Evolutionary conservation across 371 early-diverging fungal genomes (phyloP), one percentile per base, ranked within the genome.

Genomic region (Haplosporangium sp.): DNA sequence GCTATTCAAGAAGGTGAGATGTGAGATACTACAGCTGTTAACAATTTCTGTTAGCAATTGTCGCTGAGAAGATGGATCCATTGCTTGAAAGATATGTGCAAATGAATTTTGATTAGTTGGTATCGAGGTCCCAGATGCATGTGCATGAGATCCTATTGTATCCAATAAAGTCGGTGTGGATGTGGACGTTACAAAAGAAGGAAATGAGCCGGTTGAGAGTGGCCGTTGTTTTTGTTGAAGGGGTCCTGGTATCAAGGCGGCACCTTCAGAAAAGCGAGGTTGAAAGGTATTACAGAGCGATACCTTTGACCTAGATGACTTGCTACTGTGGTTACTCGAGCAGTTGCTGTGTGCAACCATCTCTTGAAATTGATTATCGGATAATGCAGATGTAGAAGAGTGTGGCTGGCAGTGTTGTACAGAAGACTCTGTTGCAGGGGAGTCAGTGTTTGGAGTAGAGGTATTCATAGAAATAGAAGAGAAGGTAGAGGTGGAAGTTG

Each of bases 1-100:
- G 56, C 83, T 84, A 72, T 86, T 85, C 10, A 91, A 77, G 71
- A 86, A 87, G 42, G 87, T 85, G 50, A 91, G 87, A 61, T 91
- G 89, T 13, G 86, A 82, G 58, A 83, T 90, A 61, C 84, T 84
- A 75, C 90, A 91, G 63, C 6, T 60, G 71, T 87, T 85, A 69
- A 91, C 78, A n/a, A 91, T 84, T 61, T 87, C 88, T 15, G 70
- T 63, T 47, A 84, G 71, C 34, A 84, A 61, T 35, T 44, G 39
- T 48, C 63, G 70, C 44, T 82, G 69, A 1, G 72, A 39, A 2
- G 71, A 53, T 15, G 63, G 58, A 57, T 82, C 74, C 55, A 84
- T 55, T 15, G 44, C 53, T 47, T 76, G 82, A 53, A 84, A 82
- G 13, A 73, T 27, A 27, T 42, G 44, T 19, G 6, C 13, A 44